Evolutionary conservation across 2,329 filamentous ascomycete species (phyloP).

Genomic region (Phialophora macrospora): DNA sequence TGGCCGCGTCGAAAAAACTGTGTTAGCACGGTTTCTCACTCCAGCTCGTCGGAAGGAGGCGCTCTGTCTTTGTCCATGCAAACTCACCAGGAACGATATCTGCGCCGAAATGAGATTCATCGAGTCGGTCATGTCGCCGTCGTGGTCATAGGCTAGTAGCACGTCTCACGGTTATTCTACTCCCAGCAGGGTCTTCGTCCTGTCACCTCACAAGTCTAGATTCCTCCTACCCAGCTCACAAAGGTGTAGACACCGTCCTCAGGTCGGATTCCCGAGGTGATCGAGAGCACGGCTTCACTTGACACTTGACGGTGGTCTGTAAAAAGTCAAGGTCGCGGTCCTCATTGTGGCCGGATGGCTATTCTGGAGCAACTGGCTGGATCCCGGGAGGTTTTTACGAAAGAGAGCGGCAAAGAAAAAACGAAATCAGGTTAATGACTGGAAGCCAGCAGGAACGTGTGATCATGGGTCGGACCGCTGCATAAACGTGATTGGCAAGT

Average conservation of each 20-base stretch:
- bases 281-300: constrained; percentile 12
- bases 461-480: constrained; percentile 21
- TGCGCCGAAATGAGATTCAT: constrained; percentile 40
- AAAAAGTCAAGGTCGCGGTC: constrained; percentile 23
- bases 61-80: not conserved
- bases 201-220: not conserved
- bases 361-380: not conserved
- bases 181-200: not conserved
- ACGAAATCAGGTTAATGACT: not conserved
- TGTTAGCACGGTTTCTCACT: not conserved
- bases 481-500: constrained; percentile 24
- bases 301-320: constrained; percentile 20
- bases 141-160: not conserved
- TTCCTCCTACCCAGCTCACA: not conserved
- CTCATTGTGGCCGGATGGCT: constrained; percentile 13
- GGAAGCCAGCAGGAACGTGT: constrained; percentile 8
- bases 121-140: constrained; percentile 35
- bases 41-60: not conserved
- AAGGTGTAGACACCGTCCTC: not conserved
- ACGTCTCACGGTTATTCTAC: not conserved
- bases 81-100: constrained; percentile 39
- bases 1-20: constrained; percentile 47
- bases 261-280: not conserved
- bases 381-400: not conserved
- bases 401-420: not conserved